These are phyloP conservation scores for Heritiera littoralis DNA, from an alignment of 345 rosid species.

Conservation along the genomic window DNA sequence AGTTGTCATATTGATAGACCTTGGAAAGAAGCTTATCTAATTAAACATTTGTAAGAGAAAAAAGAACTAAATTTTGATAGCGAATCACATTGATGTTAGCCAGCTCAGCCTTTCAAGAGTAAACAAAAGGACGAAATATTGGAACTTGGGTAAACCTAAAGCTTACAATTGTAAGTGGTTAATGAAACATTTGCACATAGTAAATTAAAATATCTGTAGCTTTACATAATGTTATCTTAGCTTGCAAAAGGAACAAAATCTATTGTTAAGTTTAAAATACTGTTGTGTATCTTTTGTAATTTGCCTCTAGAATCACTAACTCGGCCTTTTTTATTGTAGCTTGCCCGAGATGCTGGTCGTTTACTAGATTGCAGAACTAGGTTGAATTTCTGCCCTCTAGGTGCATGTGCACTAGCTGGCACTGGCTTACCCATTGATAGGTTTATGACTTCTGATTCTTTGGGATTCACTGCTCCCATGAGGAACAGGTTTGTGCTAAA, in stretches of 20 bases:
- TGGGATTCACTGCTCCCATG: too few species aligned
- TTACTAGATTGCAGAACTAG: constrained; percentile 73
- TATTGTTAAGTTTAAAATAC: neutral
- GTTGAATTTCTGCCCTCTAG: constrained; percentile 79
- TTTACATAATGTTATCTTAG: neutral
- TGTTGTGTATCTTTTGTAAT: neutral
- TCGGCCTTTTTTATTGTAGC: constrained; percentile 49
- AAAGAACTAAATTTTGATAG: neutral
- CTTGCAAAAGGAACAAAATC: neutral
- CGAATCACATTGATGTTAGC: neutral
- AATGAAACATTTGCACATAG: neutral
- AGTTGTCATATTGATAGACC: neutral
- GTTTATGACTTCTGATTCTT: constrained; percentile 39
- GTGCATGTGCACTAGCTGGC: constrained; percentile 98
- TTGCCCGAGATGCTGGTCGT: constrained; percentile 90
- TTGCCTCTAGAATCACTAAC: neutral
- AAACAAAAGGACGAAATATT: neutral
- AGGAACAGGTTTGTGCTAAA: too few species aligned
- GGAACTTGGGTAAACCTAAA: neutral
- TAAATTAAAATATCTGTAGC: neutral
- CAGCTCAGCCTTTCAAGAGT: neutral
- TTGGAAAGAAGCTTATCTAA: neutral
- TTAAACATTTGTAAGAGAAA: neutral
- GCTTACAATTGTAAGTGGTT: neutral
- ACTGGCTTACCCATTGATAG: constrained; percentile 95